Percentiles rank a stretch among this genome's conserved stretches.
Conservation (phyloP, 2,329 filamentous ascomycete species). For the Dactylellina cionopaga region DNA sequence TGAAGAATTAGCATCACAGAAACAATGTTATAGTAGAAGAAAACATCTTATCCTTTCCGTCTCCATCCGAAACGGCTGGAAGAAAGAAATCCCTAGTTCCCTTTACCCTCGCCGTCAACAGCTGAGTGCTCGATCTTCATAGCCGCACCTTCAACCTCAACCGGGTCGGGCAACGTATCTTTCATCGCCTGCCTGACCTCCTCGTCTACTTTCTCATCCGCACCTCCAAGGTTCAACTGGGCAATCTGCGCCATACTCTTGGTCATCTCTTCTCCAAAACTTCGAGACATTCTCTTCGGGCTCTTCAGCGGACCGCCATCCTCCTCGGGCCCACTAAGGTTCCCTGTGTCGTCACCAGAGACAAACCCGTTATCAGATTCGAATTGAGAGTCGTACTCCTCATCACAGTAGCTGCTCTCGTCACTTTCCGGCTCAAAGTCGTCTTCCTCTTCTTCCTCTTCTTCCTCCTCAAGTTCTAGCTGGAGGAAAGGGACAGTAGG, state of each 20-base stretch:
- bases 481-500: constrained; percentile 32
- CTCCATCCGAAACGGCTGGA: neutral
- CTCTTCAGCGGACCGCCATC: constrained; percentile 48
- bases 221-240: constrained; percentile 29
- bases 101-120: neutral
- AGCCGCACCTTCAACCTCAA: neutral
- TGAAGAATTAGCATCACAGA: neutral
- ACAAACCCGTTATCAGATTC: constrained; percentile 35
- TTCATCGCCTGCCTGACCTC: constrained; percentile 7
- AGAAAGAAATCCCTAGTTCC: constrained; percentile 14
- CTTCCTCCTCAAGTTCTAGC: constrained; percentile 42
- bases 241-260: constrained; percentile 40
- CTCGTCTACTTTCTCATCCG: constrained; percentile 1
- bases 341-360: constrained; percentile 38
- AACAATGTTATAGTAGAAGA: neutral
- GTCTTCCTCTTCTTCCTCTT: constrained; percentile 48
- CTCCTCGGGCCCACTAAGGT: constrained; percentile 43
- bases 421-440: constrained; percentile 44
- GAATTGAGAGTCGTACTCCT: constrained; percentile 49
- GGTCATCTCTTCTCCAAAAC: constrained; percentile 30
- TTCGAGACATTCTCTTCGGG: constrained; percentile 41
- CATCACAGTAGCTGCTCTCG: constrained; percentile 45
- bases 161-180: constrained; percentile 2
- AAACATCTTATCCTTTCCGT: neutral
- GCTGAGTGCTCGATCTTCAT: neutral